phyloP scores from a whole-genome alignment of 2,329 filamentous ascomycete species.

The Fusarium sp. region DNA sequence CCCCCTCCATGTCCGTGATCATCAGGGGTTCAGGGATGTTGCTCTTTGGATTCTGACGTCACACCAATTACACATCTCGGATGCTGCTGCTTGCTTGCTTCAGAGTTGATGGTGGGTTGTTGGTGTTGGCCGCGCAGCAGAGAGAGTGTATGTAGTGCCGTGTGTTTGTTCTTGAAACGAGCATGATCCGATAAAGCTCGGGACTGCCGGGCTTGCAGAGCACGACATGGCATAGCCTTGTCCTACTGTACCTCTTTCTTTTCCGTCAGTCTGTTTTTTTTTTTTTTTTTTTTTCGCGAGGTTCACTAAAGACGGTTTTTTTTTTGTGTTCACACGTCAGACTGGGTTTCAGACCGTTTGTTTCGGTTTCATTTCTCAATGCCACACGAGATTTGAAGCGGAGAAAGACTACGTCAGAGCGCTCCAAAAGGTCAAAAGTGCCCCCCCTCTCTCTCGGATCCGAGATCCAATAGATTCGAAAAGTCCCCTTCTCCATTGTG shows the following conservation, averaged over 20 bases:
- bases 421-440: not conserved
- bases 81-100: not conserved
- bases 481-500: not conserved
- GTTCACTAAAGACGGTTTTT: not conserved
- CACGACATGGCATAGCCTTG: slow-evolving; percentile 4
- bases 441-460: not conserved
- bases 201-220: not conserved
- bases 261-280: not conserved
- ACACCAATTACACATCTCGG: slow-evolving; percentile 14
- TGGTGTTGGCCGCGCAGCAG: not conserved
- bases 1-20: slow-evolving; percentile 18
- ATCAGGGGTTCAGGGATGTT: slow-evolving; percentile 31
- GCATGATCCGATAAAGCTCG: not conserved
- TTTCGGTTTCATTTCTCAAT: slow-evolving; percentile 32
- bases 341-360: slow-evolving; percentile 34
- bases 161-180: slow-evolving; percentile 34
- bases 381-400: slow-evolving; percentile 1
- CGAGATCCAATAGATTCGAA: not conserved
- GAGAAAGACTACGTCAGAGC: not conserved
- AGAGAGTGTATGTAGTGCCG: not conserved
- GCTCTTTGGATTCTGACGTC: slow-evolving; percentile 24
- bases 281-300: not conserved
- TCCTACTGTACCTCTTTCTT: slow-evolving; percentile 6
- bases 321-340: slow-evolving; percentile 17
- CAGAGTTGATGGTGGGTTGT: slow-evolving; percentile 1